Evolutionary conservation across 495 filamentous ascomycete species (phyloP).

Genomic region (Pyronema omphalodes): DNA sequence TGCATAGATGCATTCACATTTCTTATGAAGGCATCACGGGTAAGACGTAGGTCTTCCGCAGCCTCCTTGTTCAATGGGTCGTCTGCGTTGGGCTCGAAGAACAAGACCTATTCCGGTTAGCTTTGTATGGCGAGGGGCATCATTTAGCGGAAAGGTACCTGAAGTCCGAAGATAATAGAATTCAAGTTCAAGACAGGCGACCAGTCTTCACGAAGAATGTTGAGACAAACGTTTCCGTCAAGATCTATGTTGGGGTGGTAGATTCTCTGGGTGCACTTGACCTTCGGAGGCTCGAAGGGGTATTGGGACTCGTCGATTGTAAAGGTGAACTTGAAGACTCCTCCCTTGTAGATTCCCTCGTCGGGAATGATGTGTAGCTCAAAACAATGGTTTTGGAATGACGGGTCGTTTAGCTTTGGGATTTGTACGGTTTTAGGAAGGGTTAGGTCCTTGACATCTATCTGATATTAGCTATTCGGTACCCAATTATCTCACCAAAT

Average conservation of each 20-base stretch:
- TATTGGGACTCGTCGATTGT: conserved; percentile 76
- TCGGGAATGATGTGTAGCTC: conserved; percentile 83
- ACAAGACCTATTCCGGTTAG: conserved; percentile 52
- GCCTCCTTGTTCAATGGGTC: conserved; percentile 98
- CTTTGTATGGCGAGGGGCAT: background rate
- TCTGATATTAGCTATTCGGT: background rate
- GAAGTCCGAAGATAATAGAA: conserved; percentile 87
- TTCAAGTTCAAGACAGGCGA: conserved; percentile 95
- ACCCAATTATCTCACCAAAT: background rate
- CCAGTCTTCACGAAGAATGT: conserved; percentile 95
- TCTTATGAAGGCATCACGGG: conserved; percentile 71
- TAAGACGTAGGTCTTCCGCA: conserved; percentile 72
- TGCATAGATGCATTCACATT: conserved; percentile 72
- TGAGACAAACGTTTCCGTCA: conserved; percentile 93
- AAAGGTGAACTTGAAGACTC: conserved; percentile 77
- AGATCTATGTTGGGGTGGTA: conserved; percentile 98
- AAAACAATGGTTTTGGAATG: conserved; percentile 61
- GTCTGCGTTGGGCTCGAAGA: conserved; percentile 89
- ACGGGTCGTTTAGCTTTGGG: conserved; percentile 65
- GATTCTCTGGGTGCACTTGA: conserved; percentile 94
- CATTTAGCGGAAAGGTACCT: conserved; percentile 32
- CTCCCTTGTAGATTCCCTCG: conserved; percentile 94
- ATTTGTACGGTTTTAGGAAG: conserved; percentile 78
- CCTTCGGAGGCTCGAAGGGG: conserved; percentile 94
- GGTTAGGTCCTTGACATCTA: conserved; percentile 88